Conservation (phyloP, 345 rosid genomes). For the Brassica rapa region DNA sequence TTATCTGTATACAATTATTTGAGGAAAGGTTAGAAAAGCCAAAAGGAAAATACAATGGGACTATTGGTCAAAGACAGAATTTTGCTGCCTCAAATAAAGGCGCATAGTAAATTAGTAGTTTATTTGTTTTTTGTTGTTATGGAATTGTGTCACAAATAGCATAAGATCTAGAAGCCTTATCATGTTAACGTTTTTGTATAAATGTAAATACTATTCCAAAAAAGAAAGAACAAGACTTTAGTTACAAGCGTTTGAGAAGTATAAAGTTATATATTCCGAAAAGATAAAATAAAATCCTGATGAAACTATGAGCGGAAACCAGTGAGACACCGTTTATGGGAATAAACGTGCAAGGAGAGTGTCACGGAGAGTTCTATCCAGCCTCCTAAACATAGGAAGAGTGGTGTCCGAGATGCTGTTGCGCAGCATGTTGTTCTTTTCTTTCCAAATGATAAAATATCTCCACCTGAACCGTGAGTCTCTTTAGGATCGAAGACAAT, state of each 20-base stretch:
- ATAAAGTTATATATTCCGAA: too few relatives aligned
- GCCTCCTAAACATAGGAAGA: neutral
- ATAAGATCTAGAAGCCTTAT: neutral
- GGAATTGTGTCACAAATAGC: neutral
- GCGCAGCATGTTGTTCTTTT: neutral
- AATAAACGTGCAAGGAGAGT: neutral
- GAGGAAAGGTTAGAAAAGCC: neutral
- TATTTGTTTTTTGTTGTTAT: neutral
- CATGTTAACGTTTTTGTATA: neutral
- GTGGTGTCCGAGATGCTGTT: neutral
- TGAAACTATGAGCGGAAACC: too few relatives aligned
- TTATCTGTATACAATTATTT: neutral
- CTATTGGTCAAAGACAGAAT: constrained; percentile 19
- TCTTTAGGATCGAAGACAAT: neutral
- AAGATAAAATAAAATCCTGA: too few relatives aligned
- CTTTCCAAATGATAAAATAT: neutral
- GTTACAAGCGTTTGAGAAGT: neutral
- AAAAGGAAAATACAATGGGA: neutral
- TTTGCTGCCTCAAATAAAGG: constrained; percentile 9
- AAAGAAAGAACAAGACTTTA: neutral
- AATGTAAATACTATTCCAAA: neutral
- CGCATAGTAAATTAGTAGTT: neutral
- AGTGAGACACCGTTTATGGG: too few relatives aligned
- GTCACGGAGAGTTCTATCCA: neutral
- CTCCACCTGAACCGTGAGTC: neutral